Evolutionary conservation across 495 filamentous ascomycete genomes (phyloP), one percentile per base, ranked within the genome.

Genomic region (Mytilinidion resinicola): DNA sequence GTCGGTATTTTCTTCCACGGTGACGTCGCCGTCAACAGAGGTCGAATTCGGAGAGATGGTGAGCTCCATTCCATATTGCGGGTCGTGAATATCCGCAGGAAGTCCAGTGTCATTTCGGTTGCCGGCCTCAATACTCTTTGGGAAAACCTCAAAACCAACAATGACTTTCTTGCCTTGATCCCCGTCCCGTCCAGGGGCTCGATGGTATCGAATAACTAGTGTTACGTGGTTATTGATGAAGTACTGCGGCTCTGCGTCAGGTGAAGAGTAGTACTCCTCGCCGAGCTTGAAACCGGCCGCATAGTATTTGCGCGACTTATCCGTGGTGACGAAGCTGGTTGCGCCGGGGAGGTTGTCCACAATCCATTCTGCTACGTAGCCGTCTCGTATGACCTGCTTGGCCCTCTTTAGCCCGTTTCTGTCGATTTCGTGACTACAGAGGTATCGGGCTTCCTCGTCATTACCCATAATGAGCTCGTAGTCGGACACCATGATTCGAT

Each of bases 211-310:
- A 59, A 96, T 85, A 11, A 95, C 85, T 42, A 96, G 81, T 8
- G 89, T 95, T 51, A 92, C 83, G 72, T 96, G 91, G 65, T 96
- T 96, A 72, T 96, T 90, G 62, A 96, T 80, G 62, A 84, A 93
- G 68, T 85, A 89, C 17, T 81, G 79, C n/a, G 80, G 77, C 60
- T 81, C 78, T 14, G 82, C 85, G 8, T 80, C 81, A 37, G 69
- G 72, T 1, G 80, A 71, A 0, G 83, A 84, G 46, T 78, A 77
- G 54, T 95, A 88, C 57, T 83, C 83, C 63, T 85, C 89, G 1
- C 91, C 91, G 33, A 96, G 73, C 74, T 96, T 96, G 76, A 96
- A 96, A n/a, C 91, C 91, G 12, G 91, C 85, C 20, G 91, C 90
- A 68, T 96, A 96, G 72, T 96, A 96, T 70, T 91, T 96, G 62